Evolutionary conservation across 1,284 basidiomycete genomes (phyloP).

Genomic region (Marasmius tenuissimus): DNA sequence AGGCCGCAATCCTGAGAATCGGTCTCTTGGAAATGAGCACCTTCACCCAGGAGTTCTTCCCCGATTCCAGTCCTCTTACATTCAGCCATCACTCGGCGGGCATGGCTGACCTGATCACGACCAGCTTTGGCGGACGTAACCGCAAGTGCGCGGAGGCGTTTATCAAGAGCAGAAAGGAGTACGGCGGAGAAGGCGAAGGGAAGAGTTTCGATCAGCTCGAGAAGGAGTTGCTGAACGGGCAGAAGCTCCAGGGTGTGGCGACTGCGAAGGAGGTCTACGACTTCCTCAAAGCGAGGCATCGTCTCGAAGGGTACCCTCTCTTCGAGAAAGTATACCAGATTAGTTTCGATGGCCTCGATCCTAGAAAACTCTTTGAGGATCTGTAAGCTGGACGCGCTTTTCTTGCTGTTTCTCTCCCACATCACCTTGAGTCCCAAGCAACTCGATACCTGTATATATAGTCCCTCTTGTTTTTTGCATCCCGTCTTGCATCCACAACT

Average conservation of each 20-base stretch:
- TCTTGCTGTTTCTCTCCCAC: background rate
- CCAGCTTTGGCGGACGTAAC: slow-evolving; percentile 18
- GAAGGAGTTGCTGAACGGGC: slow-evolving; percentile 18
- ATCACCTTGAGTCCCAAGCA: too few species aligned
- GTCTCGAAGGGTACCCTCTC: slow-evolving; percentile 16
- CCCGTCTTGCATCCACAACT: too few species aligned
- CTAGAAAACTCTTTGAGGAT: slow-evolving; percentile 16
- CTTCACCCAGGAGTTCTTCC: slow-evolving; percentile 20
- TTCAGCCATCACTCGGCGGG: slow-evolving; percentile 19
- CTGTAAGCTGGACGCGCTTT: slow-evolving; percentile 5
- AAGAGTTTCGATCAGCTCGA: slow-evolving; percentile 18
- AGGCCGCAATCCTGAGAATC: slow-evolving; percentile 19
- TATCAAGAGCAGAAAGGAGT: slow-evolving; percentile 11
- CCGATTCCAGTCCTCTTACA: slow-evolving; percentile 13
- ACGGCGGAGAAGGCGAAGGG: slow-evolving; percentile 7
- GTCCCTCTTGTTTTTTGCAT: too few species aligned
- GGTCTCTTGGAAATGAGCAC: slow-evolving; percentile 19
- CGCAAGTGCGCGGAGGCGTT: slow-evolving; percentile 21
- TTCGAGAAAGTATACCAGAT: slow-evolving; percentile 20
- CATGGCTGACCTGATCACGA: slow-evolving; percentile 20
- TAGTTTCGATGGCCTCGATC: slow-evolving; percentile 18
- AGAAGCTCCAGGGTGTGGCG: slow-evolving; percentile 18
- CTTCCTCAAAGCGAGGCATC: slow-evolving; percentile 15
- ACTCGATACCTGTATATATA: too few species aligned
- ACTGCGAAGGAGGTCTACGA: slow-evolving; percentile 17